Evolutionary conservation across 2,329 filamentous ascomycete genomes (phyloP).

Genomic region (Venturia asperata): DNA sequence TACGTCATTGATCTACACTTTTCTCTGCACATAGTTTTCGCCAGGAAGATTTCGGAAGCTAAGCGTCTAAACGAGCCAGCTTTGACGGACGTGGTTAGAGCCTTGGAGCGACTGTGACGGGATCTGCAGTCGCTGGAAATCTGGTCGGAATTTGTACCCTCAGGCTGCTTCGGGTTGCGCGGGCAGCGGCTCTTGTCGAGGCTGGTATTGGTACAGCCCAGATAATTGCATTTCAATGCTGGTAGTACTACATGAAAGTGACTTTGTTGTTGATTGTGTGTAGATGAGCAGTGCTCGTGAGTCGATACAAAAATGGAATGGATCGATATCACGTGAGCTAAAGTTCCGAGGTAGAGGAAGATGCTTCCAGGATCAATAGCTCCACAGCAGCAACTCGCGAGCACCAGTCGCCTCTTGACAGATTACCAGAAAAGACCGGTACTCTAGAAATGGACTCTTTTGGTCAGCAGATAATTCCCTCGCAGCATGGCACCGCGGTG

Average conservation of each 20-base stretch:
- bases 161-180: background rate
- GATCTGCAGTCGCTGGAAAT: background rate
- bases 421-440: too few relatives aligned
- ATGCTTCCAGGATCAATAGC: too few relatives aligned
- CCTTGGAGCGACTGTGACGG: background rate
- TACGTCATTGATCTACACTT: slow-evolving; percentile 7
- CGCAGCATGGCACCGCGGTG: slow-evolving; percentile 38
- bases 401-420: too few relatives aligned
- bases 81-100: background rate
- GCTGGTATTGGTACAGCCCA: too few relatives aligned
- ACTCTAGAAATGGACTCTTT: slow-evolving; percentile 4
- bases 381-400: too few relatives aligned
- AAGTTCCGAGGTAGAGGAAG: too few relatives aligned
- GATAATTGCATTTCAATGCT: too few relatives aligned
- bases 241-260: background rate
- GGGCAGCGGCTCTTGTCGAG: background rate
- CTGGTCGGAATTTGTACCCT: background rate
- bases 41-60: background rate
- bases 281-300: background rate
- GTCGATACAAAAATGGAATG: too few relatives aligned
- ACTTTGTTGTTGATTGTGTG: background rate
- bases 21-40: background rate
- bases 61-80: background rate
- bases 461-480: slow-evolving; percentile 32
- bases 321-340: too few relatives aligned